A percentile compares a stretch with the other conserved stretches of the same genome.
Evolutionary conservation across 192 early-diverging fungal genomes (phyloP).

Genomic region (Pilobolus umbonatus): DNA sequence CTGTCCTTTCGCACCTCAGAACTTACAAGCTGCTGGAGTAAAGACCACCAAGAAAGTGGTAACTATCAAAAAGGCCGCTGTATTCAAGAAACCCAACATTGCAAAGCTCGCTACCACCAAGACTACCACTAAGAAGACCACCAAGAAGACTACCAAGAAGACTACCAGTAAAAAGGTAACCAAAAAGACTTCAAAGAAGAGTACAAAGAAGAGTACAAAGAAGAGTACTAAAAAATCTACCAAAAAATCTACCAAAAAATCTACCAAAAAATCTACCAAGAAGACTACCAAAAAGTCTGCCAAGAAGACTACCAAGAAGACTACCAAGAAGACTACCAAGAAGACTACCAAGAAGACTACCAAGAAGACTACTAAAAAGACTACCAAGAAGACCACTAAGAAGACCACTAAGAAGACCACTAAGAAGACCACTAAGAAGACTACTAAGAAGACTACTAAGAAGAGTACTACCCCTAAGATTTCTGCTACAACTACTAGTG

Average conservation of each 20-base stretch:
- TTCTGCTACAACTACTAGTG: slow-evolving; percentile 32
- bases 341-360: not conserved
- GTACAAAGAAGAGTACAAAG: not conserved
- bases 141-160: slow-evolving; percentile 7
- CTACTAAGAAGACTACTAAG: slow-evolving; percentile 70
- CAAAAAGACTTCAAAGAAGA: not conserved
- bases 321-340: slow-evolving; percentile 57
- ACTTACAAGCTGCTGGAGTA: not conserved
- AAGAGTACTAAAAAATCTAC: too few species aligned
- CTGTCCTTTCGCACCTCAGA: slow-evolving; percentile 7
- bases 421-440: not conserved
- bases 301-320: slow-evolving; percentile 63
- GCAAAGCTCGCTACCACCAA: not conserved
- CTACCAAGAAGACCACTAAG: not conserved
- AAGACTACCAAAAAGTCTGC: not conserved
- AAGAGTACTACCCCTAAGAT: slow-evolving; percentile 39
- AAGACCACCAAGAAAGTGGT: not conserved
- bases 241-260: not conserved
- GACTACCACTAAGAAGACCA: not conserved
- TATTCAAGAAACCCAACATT: not conserved
- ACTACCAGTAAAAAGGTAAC: not conserved
- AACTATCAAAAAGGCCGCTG: not conserved
- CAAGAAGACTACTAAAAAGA: not conserved
- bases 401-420: not conserved
- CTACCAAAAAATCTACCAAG: not conserved